These are phyloP conservation scores for Pseudozyma sp. DNA, from an alignment of 1,284 basidiomycete species.

Conservation along the genomic window DNA sequence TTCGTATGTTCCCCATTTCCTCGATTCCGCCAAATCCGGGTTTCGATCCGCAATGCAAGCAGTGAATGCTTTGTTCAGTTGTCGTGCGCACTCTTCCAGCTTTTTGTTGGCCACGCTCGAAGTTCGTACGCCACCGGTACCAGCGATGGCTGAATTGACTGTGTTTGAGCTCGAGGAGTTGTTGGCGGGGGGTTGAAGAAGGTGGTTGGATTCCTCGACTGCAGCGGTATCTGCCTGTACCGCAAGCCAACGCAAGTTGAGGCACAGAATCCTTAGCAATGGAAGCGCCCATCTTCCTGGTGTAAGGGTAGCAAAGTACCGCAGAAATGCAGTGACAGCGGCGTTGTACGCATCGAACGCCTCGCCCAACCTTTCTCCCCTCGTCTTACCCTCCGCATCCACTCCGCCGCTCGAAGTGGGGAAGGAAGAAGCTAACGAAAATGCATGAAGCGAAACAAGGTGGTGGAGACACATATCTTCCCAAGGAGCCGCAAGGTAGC, in stretches of 20 bases:
- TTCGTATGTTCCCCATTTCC: constrained; percentile 93
- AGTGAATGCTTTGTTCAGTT: constrained; percentile 91
- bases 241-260: constrained; percentile 57
- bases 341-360: constrained; percentile 58
- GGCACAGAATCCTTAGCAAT: constrained; percentile 51
- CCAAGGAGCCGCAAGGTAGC: constrained; percentile 57
- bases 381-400: constrained; percentile 39
- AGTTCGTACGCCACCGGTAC: constrained; percentile 10
- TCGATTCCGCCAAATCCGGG: constrained; percentile 76
- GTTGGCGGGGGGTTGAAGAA: neutral
- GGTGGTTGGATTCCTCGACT: constrained; percentile 6
- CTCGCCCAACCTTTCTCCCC: constrained; percentile 37
- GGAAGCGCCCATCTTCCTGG: constrained; percentile 64
- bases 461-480: constrained; percentile 56
- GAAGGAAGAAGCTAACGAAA: constrained; percentile 42
- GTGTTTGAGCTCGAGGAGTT: neutral
- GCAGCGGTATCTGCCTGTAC: constrained; percentile 53
- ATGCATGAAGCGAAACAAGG: constrained; percentile 36
- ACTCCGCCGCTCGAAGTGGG: neutral
- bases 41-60: constrained; percentile 85
- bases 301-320: constrained; percentile 47
- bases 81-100: constrained; percentile 90
- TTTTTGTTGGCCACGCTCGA: constrained; percentile 69
- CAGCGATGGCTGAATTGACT: constrained; percentile 12
- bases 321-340: constrained; percentile 51